Base-by-base conservation (phyloP, 495 filamentous ascomycete genomes). In the Opeltia flavorubescens region DNA sequence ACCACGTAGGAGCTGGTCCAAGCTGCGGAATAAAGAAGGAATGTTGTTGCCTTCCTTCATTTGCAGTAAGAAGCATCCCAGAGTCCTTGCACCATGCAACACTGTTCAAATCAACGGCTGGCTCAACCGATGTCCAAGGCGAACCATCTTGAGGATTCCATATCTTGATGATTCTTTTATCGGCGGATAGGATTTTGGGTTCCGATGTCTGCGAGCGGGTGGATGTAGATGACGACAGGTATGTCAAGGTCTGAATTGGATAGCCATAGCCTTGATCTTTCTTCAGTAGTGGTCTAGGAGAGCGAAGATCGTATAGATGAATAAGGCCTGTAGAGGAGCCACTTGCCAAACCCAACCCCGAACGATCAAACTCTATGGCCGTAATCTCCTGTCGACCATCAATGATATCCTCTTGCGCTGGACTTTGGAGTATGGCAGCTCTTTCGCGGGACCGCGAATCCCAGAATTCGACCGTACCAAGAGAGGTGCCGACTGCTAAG, bases 191-290 rank as follows among this genome's bases (percentile, higher is more conserved):
- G 41, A 99, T 78, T 63, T 95, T 95, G 25, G 86, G 82, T 45
- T 89, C 84, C 44, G 75, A 56, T 21, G 66, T 74, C 52, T 72
- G 69, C 24, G 70, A 64, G 1, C 79, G 76, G 36, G 71, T 70
- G n/a, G 62, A 62, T 1, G 81, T 78, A 9, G 83, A 78, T 1
- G 84, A 81, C 35, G 76, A 81, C 28, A 99, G 72, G 67, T 93
- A 94, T 30, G 82, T 83, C 30, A 99, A 66, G 7, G 81, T 89
- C 56, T 95, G 86, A 42, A 95, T 84, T 11, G 93, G 83, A 60
- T 86, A 94, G 9, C 89, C 89, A 62, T 94, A 95, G 41, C 93
- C 91, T 68, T 96, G 93, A 52, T 96, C 93, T 60, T 93, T 95
- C 55, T 78, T 80, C 28, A 95, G 67, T 1, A 93, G 66, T 11